Evolutionary conservation across 2,329 filamentous ascomycete species (phyloP), one percentile per base, ranked within the genome.

Genomic region (Zasmidium cellare): DNA sequence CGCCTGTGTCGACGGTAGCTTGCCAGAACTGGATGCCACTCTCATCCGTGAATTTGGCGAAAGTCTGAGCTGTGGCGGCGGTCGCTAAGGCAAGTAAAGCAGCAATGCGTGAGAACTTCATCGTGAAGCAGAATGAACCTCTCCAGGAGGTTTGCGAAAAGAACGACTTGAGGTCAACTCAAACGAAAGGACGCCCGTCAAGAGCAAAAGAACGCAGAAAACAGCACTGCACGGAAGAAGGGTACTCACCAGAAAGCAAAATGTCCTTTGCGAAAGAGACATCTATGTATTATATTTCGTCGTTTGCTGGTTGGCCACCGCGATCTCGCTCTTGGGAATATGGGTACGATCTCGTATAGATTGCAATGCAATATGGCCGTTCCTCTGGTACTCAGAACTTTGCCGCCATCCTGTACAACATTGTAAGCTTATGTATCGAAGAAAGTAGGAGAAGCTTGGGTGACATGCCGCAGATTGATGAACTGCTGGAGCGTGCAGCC

Each of bases 21-120:
- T 80, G 80, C 65, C 80, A 79, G 70, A 85, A 84, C 24, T 71
- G 74, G 63, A 85, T 84, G 19, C 80, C 80, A 9, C 82, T 82
- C 24, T 75, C 73, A 46, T 69, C 69, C 18, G 67, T 69, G 62
- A 60, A 69, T 14, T 58, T 46, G n/a, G 54, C 51, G 59, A 68
- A 66, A 18, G 59, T 60, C 55, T 71, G 69, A 24, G 62, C 68
- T 16, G 64, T 46, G 7, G 65, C 59, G 11, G 56, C 55, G 24
- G 63, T 49, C 44, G 64, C 53, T 55, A 66, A 54, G 24, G 61
- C 56, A 48, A 64, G 41, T 35, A 63, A 59, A 25, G 63, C 58
- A 51, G 65, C 28, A 52, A 63, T 46, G 22, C 56, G 57, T 47
- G 59, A 53, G 59, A 67, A 49, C 61, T 65, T 67, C 68, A 70